Evolutionary conservation across 2,329 filamentous ascomycete genomes (phyloP), one percentile per base, ranked within the genome.

Genomic region (Nectriaceae sp.): DNA sequence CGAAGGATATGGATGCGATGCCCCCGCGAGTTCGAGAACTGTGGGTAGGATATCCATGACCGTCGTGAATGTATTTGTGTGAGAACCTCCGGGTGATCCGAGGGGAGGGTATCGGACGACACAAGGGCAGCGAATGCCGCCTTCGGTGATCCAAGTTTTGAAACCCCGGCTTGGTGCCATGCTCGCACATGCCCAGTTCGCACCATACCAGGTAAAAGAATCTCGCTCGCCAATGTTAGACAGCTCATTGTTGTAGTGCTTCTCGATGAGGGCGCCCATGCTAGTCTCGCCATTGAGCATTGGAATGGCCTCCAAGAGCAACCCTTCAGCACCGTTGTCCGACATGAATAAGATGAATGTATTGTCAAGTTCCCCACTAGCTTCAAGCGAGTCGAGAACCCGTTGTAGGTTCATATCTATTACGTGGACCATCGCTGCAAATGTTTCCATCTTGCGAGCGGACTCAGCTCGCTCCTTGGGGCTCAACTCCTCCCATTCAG

Each of bases 191-290:
- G 78, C 78, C 77, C 79, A 81, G 18, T 74, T 72, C 3, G 75
- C 77, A 2, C 80, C 80, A 53, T 83, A 83, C 79, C 79, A 83
- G 52, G 82, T 75, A 59, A 81, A 83, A 3, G 74, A 78, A 60
- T 82, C 69, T 71, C 11, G 77, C 75, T 56, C 79, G 5, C 78
- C 79, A 11, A 82, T 67, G 52, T 83, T 82, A 13, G 80, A 77
- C 4, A 80, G 39, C 20, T 46, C 44, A 39, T 22, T 75, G 41
- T 77, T 75, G 5, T 80, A 80, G 20, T 83, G 70, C 44, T 52
- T 49, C 39, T 49, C 46, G 21, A 51, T 37, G 33, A 46, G 40
- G 16, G 26, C 26, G 26, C 26, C 43, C 47, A 53, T 50, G 35
- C 6, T 49, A 15, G 26, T 31, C 26, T 31, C 26, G 26, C 26